A percentile compares a stretch with the other conserved stretches of the same genome.
Evolutionary conservation across 495 filamentous ascomycete genomes (phyloP).

Genomic region (Cladorrhinum samala): DNA sequence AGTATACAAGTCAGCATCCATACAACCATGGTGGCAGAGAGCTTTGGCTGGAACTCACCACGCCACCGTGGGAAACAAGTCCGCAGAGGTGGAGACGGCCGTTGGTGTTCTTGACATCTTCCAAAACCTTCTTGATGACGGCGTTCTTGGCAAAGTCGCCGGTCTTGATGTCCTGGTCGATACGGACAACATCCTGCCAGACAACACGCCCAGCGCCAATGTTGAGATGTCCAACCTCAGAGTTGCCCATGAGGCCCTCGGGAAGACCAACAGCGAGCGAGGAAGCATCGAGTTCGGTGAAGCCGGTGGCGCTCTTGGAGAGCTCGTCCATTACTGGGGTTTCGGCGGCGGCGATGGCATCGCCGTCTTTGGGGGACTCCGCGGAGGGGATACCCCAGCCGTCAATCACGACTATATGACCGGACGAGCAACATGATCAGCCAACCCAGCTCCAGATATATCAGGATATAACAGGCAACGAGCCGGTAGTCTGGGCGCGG

Average conservation of each 20-base stretch:
- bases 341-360: slow-evolving; percentile 88
- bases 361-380: slow-evolving; percentile 72
- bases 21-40: neutral
- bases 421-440: slow-evolving; percentile 46
- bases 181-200: slow-evolving; percentile 98
- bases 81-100: slow-evolving; percentile 89
- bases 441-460: slow-evolving; percentile 49
- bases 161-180: slow-evolving; percentile 92
- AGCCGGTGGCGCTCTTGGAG: slow-evolving; percentile 34
- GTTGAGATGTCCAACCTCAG: slow-evolving; percentile 96
- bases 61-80: slow-evolving; percentile 89
- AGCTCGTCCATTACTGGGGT: slow-evolving; percentile 61
- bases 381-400: slow-evolving; percentile 89
- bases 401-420: slow-evolving; percentile 80
- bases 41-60: slow-evolving; percentile 47
- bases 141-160: slow-evolving; percentile 70
- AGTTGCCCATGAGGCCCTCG: slow-evolving; percentile 97
- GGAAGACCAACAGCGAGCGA: slow-evolving; percentile 93
- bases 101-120: slow-evolving; percentile 77
- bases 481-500: slow-evolving; percentile 39
- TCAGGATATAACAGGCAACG: slow-evolving; percentile 38
- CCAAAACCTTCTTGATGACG: slow-evolving; percentile 70
- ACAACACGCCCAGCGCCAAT: slow-evolving; percentile 97
- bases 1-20: neutral
- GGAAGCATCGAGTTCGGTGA: slow-evolving; percentile 81